Evolutionary conservation across 208 protist genomes (phyloP).

Genomic region (Trypanosoma theileri): DNA sequence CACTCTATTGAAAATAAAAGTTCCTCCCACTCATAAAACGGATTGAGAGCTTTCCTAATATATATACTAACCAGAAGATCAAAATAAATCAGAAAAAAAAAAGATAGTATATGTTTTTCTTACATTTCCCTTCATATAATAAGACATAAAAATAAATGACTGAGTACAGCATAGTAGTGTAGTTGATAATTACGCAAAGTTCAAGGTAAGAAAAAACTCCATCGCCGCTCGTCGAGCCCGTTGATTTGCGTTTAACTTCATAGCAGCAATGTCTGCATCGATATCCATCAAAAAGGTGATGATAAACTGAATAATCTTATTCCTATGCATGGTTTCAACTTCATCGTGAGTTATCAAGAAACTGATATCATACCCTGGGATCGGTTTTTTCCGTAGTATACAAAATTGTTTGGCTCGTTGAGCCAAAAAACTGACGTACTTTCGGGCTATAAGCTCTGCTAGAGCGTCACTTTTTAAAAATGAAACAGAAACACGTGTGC

Average conservation of each 20-base stretch:
- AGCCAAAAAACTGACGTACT: constrained; percentile 95
- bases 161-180: background rate
- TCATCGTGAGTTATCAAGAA: constrained; percentile 98
- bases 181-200: constrained; percentile 15
- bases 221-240: constrained; percentile 38
- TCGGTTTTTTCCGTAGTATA: constrained; percentile 93
- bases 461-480: constrained; percentile 94
- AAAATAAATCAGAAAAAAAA: too few species aligned
- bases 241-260: constrained; percentile 88
- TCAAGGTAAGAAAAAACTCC: constrained; percentile 38
- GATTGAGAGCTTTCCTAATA: background rate
- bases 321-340: constrained; percentile 92
- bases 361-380: constrained; percentile 94
- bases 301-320: constrained; percentile 96
- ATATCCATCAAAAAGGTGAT: constrained; percentile 95
- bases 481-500: constrained; percentile 92
- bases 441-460: constrained; percentile 91
- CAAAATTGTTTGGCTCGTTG: constrained; percentile 95
- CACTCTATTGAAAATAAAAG: background rate
- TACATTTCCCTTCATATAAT: background rate
- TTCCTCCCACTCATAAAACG: too few species aligned
- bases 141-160: background rate
- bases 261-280: constrained; percentile 94
- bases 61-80: too few species aligned
- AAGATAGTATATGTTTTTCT: too few species aligned